phyloP scores from a whole-genome alignment of 352 stramenopile species.

The Pythium pectinolyticum region DNA sequence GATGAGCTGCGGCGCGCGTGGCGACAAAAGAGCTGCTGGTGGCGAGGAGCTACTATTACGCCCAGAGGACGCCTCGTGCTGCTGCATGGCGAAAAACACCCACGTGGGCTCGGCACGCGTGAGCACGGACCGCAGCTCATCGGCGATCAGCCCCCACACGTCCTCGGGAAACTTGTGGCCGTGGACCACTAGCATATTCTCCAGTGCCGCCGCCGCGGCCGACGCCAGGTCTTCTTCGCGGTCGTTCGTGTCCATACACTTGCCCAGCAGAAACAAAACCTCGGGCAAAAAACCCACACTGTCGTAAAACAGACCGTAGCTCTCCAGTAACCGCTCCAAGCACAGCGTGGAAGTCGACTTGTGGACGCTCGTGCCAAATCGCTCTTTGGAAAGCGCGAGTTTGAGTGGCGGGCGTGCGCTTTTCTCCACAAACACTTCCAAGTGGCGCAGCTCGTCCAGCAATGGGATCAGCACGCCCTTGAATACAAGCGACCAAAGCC shows the following conservation, averaged over 20 bases:
- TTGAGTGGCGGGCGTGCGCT: slow-evolving; percentile 39
- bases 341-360: slow-evolving; percentile 71
- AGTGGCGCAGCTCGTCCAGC: slow-evolving; percentile 70
- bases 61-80: slow-evolving; percentile 17
- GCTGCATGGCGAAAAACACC: slow-evolving; percentile 55
- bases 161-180: slow-evolving; percentile 80
- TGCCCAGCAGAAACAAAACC: slow-evolving; percentile 71
- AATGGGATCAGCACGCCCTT: slow-evolving; percentile 85
- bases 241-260: slow-evolving; percentile 79
- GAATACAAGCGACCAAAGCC: slow-evolving; percentile 84
- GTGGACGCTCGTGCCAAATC: slow-evolving; percentile 9
- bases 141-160: slow-evolving; percentile 77
- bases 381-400: slow-evolving; percentile 37
- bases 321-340: slow-evolving; percentile 59
- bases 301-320: slow-evolving; percentile 82
- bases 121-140: slow-evolving; percentile 81
- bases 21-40: slow-evolving; percentile 30
- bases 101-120: slow-evolving; percentile 70
- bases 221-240: slow-evolving; percentile 67
- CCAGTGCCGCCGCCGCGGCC: slow-evolving; percentile 54
- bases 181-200: slow-evolving; percentile 68
- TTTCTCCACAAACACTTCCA: slow-evolving; percentile 64
- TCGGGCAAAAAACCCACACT: slow-evolving; percentile 75
- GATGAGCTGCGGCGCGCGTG: slow-evolving; percentile 55
- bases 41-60: too few relatives aligned